Percentiles rank a stretch among this genome's conserved stretches.
These are phyloP conservation scores for Pseudevernia furfuracea DNA, from an alignment of 495 filamentous ascomycete species.

Conservation along the genomic window DNA sequence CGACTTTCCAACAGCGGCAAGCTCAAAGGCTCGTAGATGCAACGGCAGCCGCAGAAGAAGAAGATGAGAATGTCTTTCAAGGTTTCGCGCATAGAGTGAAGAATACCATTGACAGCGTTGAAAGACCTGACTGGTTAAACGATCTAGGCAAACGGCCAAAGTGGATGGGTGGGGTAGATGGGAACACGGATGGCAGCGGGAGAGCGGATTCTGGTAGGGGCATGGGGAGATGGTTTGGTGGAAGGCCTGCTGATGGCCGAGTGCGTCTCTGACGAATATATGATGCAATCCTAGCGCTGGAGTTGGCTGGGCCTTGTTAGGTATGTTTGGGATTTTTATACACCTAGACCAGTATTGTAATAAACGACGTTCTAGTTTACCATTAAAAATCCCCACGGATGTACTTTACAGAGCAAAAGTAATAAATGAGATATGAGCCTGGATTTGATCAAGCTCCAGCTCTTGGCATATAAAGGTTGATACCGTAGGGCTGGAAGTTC, in stretches of 20 bases:
- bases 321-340: neutral
- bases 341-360: neutral
- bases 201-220: slow-evolving; percentile 35
- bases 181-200: slow-evolving; percentile 30
- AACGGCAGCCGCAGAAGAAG: slow-evolving; percentile 47
- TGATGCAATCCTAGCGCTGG: slow-evolving; percentile 27
- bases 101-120: slow-evolving; percentile 84
- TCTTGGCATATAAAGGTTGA: neutral
- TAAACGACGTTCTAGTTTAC: neutral
- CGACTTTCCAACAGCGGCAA: slow-evolving; percentile 21
- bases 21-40: slow-evolving; percentile 28
- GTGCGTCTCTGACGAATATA: slow-evolving; percentile 29
- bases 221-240: slow-evolving; percentile 48
- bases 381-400: neutral
- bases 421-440: no score
- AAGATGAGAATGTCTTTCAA: slow-evolving; percentile 75
- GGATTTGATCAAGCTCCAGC: no score
- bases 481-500: slow-evolving; percentile 3
- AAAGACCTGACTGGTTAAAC: slow-evolving; percentile 72
- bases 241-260: slow-evolving; percentile 44
- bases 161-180: slow-evolving; percentile 66
- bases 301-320: slow-evolving; percentile 18
- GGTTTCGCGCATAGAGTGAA: slow-evolving; percentile 75
- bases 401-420: no score
- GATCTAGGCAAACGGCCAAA: slow-evolving; percentile 62